These are phyloP conservation scores for Pachyrhizus erosus DNA, from an alignment of 306 rosid genomes.

Conservation along the genomic window DNA sequence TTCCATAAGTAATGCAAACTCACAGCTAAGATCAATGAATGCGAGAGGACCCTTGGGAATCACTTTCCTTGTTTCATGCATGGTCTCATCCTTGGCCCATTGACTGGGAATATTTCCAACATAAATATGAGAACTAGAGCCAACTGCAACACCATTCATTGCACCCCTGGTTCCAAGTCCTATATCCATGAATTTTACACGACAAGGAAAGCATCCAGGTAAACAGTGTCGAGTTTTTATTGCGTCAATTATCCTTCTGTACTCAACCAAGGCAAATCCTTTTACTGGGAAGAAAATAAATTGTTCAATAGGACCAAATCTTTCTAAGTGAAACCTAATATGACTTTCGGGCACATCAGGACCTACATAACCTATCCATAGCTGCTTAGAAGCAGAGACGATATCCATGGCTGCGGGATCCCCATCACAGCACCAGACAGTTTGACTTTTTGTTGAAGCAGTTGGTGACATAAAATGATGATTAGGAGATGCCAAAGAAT, in stretches of 20 bases:
- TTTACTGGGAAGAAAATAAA: constrained; percentile 73
- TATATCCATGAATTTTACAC: constrained; percentile 80
- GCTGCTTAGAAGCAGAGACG: constrained; percentile 86
- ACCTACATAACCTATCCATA: constrained; percentile 79
- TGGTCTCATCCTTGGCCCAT: constrained; percentile 91
- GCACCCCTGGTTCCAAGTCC: constrained; percentile 94
- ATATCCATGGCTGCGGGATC: constrained; percentile 86
- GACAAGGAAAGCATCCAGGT: constrained; percentile 82
- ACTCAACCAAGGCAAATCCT: constrained; percentile 87
- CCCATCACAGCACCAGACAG: constrained; percentile 82
- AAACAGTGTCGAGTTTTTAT: constrained; percentile 73
- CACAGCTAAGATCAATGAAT: constrained; percentile 80
- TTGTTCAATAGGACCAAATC: constrained; percentile 84
- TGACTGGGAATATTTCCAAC: constrained; percentile 80
- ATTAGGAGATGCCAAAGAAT: constrained; percentile 68
- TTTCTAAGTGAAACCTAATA: constrained; percentile 82
- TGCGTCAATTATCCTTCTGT: constrained; percentile 80
- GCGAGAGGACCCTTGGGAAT: constrained; percentile 68
- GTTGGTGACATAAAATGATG: constrained; percentile 58
- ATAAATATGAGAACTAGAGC: constrained; percentile 76
- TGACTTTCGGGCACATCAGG: constrained; percentile 81
- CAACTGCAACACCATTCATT: constrained; percentile 83
- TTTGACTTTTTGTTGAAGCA: constrained; percentile 57
- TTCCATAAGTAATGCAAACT: constrained; percentile 87
- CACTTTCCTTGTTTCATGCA: constrained; percentile 82